A percentile compares a stretch with the other conserved stretches of the same genome.
Conservation (phyloP, 305 asterid genomes). For the Withania somnifera region DNA sequence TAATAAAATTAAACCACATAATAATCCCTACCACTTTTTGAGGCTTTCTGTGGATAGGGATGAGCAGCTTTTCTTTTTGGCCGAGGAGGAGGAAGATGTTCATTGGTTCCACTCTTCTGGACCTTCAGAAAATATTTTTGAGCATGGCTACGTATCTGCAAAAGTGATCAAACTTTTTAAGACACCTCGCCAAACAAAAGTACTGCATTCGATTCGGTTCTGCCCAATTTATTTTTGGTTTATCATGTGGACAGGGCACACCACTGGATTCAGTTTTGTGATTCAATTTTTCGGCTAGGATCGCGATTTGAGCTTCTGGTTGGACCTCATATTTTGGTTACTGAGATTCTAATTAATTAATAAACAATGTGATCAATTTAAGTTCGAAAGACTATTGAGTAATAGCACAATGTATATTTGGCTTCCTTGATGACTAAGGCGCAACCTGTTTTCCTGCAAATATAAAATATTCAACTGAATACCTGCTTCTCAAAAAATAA, state of each 20-base stretch:
- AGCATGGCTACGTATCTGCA: slow-evolving; percentile 97
- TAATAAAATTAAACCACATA: not conserved
- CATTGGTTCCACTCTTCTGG: slow-evolving; percentile 75
- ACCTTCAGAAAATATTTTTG: slow-evolving; percentile 85
- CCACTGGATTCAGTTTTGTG: not conserved
- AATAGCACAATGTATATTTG: not conserved
- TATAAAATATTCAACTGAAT: not conserved
- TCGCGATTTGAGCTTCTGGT: not conserved
- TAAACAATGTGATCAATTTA: not conserved
- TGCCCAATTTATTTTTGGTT: not conserved
- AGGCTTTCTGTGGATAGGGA: slow-evolving; percentile 93
- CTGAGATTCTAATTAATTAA: not conserved
- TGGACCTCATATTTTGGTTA: not conserved
- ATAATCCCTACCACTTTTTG: slow-evolving; percentile 48
- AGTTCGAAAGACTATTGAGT: not conserved
- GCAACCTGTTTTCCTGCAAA: not conserved
- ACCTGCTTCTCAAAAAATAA: not conserved
- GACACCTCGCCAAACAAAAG: not conserved
- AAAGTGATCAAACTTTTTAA: not conserved
- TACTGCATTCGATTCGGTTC: not conserved
- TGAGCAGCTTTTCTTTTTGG: slow-evolving; percentile 96
- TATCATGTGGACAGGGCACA: not conserved
- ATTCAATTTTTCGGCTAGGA: not conserved
- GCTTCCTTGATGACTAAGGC: not conserved
- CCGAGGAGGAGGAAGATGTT: slow-evolving; percentile 93